A percentile compares a stretch with the other conserved stretches of the same genome.
Conservation (phyloP, 768 basidiomycete genomes). For the Suillus subaureus region DNA sequence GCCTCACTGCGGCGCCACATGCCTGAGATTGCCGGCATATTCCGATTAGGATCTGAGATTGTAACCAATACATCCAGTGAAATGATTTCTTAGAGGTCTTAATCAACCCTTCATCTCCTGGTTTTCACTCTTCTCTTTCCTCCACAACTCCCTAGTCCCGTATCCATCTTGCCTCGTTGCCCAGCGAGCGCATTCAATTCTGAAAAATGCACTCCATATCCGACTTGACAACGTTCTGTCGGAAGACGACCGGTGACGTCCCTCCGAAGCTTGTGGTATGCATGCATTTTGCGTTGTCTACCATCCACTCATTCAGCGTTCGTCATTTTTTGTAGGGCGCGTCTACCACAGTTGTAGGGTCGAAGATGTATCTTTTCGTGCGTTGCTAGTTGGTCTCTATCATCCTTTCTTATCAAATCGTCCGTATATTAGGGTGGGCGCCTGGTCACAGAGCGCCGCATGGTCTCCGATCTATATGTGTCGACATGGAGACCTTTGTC, state of each 20-base stretch:
- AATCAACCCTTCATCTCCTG: conserved; percentile 4
- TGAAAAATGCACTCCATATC: conserved; percentile 75
- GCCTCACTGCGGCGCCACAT: conserved; percentile 4
- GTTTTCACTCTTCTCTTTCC: conserved; percentile 19
- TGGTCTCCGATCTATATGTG: conserved; percentile 89
- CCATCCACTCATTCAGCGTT: background rate
- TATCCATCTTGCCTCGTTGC: conserved; percentile 8
- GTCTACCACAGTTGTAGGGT: conserved; percentile 87
- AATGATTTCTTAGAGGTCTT: conserved; percentile 7
- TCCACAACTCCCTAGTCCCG: conserved; percentile 16
- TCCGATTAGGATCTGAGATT: conserved; percentile 35
- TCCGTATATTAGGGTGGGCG: conserved; percentile 71
- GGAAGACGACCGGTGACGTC: conserved; percentile 82
- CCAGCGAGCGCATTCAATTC: conserved; percentile 1
- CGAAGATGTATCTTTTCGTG: conserved; percentile 89
- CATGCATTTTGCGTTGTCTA: conserved; percentile 16
- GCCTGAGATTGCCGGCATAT: conserved; percentile 18
- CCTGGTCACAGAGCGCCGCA: conserved; percentile 80
- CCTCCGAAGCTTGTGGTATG: conserved; percentile 87
- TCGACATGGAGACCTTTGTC: conserved; percentile 76
- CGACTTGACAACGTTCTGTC: conserved; percentile 85
- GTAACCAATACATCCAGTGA: conserved; percentile 5
- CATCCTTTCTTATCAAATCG: background rate
- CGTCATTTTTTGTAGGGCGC: conserved; percentile 64
- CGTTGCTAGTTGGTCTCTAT: conserved; percentile 26